A percentile compares a stretch with the other conserved stretches of the same genome.
phyloP scores from a whole-genome alignment of 768 basidiomycete species.

The Exidia glandulosa region DNA sequence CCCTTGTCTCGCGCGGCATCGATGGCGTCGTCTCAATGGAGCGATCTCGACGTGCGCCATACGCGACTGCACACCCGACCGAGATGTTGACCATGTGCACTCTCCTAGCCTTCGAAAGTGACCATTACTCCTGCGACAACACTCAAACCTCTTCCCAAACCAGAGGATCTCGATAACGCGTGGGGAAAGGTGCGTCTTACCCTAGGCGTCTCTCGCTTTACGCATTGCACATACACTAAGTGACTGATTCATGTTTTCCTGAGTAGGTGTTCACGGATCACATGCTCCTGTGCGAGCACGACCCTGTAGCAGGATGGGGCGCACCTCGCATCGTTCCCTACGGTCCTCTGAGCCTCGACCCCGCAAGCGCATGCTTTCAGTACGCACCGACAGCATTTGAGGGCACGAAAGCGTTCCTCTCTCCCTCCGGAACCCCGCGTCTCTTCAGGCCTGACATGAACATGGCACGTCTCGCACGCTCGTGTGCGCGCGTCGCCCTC shows the following conservation, averaged over 20 bases:
- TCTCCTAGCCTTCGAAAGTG: slow-evolving; percentile 46
- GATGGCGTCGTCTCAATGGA: no score
- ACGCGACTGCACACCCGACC: not conserved
- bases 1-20: no score
- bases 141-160: slow-evolving; percentile 39
- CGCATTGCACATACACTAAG: not conserved
- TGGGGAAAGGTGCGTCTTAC: slow-evolving; percentile 50
- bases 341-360: slow-evolving; percentile 47
- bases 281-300: slow-evolving; percentile 44
- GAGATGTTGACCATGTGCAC: not conserved
- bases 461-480: slow-evolving; percentile 68
- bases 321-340: slow-evolving; percentile 65
- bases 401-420: slow-evolving; percentile 64
- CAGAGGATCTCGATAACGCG: slow-evolving; percentile 27
- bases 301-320: slow-evolving; percentile 42
- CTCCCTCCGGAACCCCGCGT: slow-evolving; percentile 58
- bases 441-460: slow-evolving; percentile 79
- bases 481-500: slow-evolving; percentile 59
- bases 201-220: no score
- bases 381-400: slow-evolving; percentile 54
- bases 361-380: slow-evolving; percentile 43
- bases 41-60: not conserved
- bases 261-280: slow-evolving; percentile 58
- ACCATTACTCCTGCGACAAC: slow-evolving; percentile 33
- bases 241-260: not conserved